Evolutionary conservation across 2,329 filamentous ascomycete genomes (phyloP), one percentile per base, ranked within the genome.

Genomic region (Fusarium anguioides): DNA sequence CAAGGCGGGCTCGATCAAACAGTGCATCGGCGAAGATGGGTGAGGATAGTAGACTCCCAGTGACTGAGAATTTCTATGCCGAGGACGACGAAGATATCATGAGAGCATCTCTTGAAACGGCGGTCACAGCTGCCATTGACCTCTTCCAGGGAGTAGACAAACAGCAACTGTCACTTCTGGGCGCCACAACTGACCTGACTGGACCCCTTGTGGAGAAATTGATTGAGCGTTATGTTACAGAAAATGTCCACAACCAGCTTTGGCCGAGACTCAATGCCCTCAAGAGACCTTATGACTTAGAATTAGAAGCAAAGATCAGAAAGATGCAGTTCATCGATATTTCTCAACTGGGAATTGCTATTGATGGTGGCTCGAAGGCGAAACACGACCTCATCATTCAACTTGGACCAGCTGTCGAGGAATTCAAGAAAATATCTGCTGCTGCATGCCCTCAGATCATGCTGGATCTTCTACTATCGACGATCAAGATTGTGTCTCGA

Each of bases 111-210:
- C 81, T 98, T 15, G 96, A 99, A 79, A 96, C 92, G 3, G 94
- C 95, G 3, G 92, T 99, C 12, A 97, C 93, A 11, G 88, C 92
- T 11, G 96, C 94, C 1, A 98, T 99, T 69, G 96, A 99, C 74
- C 84, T 98, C 2, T 99, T 99, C 70, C 95, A 98, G 73, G 89
- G 90, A 60, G 95, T 99, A 8, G 96, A 99, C 76, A 97, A 97
- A 77, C 93, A 97, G 73, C 96, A 98, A 73, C 82, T 99, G 26
- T 97, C 95, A 5, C 84, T 97, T 33, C 84, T 99, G 6, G 96
- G 94, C 18, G 92, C 94, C 6, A 97, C 94, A 2, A 99, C 96
- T 4, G 94, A 97, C 75, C 81, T 99, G 49, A 98, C 96, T 0
- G 95, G 96, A 0, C 93, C 94, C 2, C 81, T 96, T 10, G 94